Evolutionary conservation across 78 protist species (phyloP).

Genomic region (Emiliania huxleyi): DNA sequence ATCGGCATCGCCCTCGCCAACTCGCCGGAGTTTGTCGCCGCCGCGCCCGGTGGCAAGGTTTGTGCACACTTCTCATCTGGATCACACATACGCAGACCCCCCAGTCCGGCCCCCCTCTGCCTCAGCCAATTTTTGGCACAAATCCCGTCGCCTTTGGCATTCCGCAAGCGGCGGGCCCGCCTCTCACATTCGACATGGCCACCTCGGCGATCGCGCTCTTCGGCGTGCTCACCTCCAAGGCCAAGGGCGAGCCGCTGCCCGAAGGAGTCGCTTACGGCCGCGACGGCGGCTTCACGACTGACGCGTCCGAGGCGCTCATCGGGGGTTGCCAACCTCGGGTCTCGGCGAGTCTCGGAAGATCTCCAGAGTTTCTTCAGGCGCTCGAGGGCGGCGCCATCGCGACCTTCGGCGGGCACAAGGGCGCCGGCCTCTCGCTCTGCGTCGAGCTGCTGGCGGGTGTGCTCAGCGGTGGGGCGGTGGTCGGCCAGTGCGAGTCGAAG

Average conservation of each 20-base stretch:
- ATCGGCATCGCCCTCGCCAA: slow-evolving; percentile 6
- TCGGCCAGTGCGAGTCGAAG: slow-evolving; percentile 1
- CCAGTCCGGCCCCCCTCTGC: too few relatives aligned
- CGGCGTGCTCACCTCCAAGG: slow-evolving; percentile 15
- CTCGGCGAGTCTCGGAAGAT: too few relatives aligned
- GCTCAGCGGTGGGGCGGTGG: background rate
- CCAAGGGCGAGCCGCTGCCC: slow-evolving; percentile 23
- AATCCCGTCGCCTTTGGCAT: background rate
- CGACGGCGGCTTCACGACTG: background rate
- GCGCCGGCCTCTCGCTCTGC: background rate
- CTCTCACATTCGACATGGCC: background rate
- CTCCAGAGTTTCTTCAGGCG: too few relatives aligned
- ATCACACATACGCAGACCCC: too few relatives aligned
- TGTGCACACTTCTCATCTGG: too few relatives aligned
- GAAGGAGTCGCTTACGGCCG: background rate
- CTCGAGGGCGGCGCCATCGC: slow-evolving; percentile 19
- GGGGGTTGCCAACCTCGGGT: too few relatives aligned
- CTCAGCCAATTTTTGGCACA: background rate
- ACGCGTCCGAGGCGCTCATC: background rate
- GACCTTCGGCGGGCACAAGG: slow-evolving; percentile 17
- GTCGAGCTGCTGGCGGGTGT: slow-evolving; percentile 18
- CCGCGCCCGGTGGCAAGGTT: slow-evolving; percentile 4
- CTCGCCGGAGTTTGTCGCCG: slow-evolving; percentile 6
- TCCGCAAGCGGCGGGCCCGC: background rate
- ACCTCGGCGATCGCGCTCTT: slow-evolving; percentile 23